Percentiles rank a stretch among this genome's conserved stretches.
Evolutionary conservation across 768 basidiomycete genomes (phyloP).

Genomic region (Lactarius vividus): DNA sequence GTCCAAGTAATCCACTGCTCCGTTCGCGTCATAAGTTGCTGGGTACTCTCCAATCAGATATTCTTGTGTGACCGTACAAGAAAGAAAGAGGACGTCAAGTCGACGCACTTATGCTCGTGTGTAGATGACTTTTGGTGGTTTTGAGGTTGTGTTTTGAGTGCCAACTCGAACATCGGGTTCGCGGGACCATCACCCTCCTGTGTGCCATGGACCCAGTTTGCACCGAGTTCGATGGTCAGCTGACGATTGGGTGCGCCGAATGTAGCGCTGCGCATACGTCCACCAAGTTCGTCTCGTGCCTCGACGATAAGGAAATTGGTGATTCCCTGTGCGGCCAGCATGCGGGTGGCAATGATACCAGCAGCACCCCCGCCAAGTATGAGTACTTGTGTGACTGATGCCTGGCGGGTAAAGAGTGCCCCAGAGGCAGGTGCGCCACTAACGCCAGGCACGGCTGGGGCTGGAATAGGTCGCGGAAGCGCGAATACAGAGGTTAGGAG

Average conservation of each 20-base stretch:
- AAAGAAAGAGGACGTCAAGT: constrained; percentile 33
- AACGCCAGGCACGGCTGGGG: neutral
- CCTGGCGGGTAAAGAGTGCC: neutral
- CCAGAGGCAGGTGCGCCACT: neutral
- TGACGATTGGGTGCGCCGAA: constrained; percentile 42
- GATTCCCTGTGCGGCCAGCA: constrained; percentile 50
- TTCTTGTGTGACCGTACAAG: neutral
- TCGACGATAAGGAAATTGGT: constrained; percentile 57
- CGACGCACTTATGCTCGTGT: constrained; percentile 32
- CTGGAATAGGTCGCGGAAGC: neutral
- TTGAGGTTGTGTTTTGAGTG: constrained; percentile 50
- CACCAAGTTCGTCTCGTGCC: constrained; percentile 52
- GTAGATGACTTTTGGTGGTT: constrained; percentile 40
- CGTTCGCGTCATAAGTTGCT: constrained; percentile 53
- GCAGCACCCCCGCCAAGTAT: constrained; percentile 65
- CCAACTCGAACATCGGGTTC: constrained; percentile 57
- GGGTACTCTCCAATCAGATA: neutral
- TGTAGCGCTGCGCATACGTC: constrained; percentile 44
- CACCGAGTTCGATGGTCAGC: constrained; percentile 44
- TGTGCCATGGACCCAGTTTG: constrained; percentile 41
- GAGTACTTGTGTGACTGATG: constrained; percentile 38
- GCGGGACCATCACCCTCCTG: constrained; percentile 44
- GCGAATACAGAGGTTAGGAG: neutral
- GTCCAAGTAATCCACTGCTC: constrained; percentile 45
- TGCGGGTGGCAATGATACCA: constrained; percentile 60